Evolutionary conservation across 2,329 filamentous ascomycete genomes (phyloP).

Genomic region (Pezicula rhizophila): DNA sequence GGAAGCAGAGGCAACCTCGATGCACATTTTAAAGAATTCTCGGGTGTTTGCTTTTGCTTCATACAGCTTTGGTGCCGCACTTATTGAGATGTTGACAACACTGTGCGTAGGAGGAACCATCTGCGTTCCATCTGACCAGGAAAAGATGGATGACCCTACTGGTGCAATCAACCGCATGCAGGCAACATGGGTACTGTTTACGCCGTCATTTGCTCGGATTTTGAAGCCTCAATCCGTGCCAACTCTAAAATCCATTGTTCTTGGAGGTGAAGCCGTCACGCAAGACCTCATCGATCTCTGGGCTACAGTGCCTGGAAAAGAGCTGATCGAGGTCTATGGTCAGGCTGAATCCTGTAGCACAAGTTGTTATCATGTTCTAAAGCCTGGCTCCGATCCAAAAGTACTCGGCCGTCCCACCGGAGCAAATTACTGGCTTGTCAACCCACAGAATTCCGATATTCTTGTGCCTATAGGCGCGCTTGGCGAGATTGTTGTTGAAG

Average conservation of each 20-base stretch:
- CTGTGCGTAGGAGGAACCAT: conserved; percentile 33
- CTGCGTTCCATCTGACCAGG: conserved; percentile 33
- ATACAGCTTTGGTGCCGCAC: conserved; percentile 33
- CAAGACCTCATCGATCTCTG: conserved; percentile 26
- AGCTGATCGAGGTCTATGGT: conserved; percentile 36
- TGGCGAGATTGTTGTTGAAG: conserved; percentile 28
- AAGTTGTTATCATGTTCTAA: conserved; percentile 5
- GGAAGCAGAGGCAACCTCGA: conserved; percentile 10
- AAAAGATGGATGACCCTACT: conserved; percentile 31
- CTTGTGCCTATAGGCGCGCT: conserved; percentile 20
- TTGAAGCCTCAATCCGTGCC: conserved; percentile 18
- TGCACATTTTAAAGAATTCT: conserved; percentile 1
- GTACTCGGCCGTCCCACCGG: conserved; percentile 19
- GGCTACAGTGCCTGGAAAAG: conserved; percentile 31
- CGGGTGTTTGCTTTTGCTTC: conserved; percentile 22
- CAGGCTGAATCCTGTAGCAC: conserved; percentile 24
- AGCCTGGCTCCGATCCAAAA: neutral
- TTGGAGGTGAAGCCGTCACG: conserved; percentile 30
- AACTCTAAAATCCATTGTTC: conserved; percentile 15
- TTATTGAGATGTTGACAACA: conserved; percentile 24
- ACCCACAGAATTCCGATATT: conserved; percentile 12
- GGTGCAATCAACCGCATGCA: conserved; percentile 21
- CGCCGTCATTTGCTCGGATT: conserved; percentile 23
- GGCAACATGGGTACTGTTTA: conserved; percentile 21
- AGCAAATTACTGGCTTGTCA: conserved; percentile 31